Evolutionary conservation across 345 rosid species (phyloP).

Genomic region (Microcos paniculata): DNA sequence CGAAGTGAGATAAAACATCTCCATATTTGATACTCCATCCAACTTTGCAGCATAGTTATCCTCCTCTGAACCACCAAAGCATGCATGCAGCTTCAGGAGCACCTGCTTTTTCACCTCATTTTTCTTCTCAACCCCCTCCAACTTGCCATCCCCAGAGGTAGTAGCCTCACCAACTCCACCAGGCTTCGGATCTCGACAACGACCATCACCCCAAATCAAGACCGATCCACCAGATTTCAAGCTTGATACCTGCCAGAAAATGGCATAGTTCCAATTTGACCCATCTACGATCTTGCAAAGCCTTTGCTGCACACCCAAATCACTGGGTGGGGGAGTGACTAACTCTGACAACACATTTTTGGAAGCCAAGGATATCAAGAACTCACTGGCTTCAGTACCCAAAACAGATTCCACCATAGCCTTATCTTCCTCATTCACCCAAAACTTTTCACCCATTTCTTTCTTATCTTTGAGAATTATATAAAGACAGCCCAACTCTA

Average conservation of each 20-base stretch:
- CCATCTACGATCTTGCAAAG: constrained; percentile 63
- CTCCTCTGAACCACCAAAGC: constrained; percentile 48
- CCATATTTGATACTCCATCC: constrained; percentile 56
- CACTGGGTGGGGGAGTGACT: constrained; percentile 48
- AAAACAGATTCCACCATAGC: constrained; percentile 68
- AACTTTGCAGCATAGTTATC: constrained; percentile 40
- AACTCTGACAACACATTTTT: constrained; percentile 36
- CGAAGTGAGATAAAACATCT: constrained; percentile 74
- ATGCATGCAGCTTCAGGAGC: constrained; percentile 62
- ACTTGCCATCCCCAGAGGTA: constrained; percentile 28
- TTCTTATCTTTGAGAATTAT: constrained; percentile 7
- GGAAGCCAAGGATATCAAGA: constrained; percentile 58
- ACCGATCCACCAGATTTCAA: constrained; percentile 64
- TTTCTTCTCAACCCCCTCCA: constrained; percentile 45
- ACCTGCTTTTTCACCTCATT: constrained; percentile 61
- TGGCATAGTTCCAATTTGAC: constrained; percentile 74
- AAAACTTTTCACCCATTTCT: constrained; percentile 69
- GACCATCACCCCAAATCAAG: constrained; percentile 89
- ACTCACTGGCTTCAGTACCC: too few species aligned
- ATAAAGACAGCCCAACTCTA: constrained; percentile 12
- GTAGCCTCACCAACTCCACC: constrained; percentile 36
- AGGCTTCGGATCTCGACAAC: constrained; percentile 43
- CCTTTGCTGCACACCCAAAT: constrained; percentile 60
- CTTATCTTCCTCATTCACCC: constrained; percentile 65
- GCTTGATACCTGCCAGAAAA: constrained; percentile 66